Evolutionary conservation across 169 alveolate genomes (phyloP).

Genomic region (Theileria equi): DNA sequence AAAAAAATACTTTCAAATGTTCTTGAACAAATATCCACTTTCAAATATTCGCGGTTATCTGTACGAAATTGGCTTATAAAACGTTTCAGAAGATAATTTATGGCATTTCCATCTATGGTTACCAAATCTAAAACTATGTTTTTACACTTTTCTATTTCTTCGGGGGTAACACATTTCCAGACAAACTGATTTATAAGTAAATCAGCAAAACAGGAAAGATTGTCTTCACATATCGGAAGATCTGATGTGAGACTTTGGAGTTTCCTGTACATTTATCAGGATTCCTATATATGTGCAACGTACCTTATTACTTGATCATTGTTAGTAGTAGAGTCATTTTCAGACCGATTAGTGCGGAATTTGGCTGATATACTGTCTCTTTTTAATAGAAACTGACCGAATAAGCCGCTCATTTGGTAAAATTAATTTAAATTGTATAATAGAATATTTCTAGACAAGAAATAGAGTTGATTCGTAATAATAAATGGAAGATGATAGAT

Average conservation of each 20-base stretch:
- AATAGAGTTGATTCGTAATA: no score
- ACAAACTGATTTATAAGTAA: conserved; percentile 29
- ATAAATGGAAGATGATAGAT: no score
- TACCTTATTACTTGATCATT: conserved; percentile 10
- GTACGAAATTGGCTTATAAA: conserved; percentile 27
- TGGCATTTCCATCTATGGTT: conserved; percentile 13
- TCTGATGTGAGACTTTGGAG: conserved; percentile 1
- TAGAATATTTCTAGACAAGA: no score
- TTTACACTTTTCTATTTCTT: conserved; percentile 25
- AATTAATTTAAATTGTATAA: no score
- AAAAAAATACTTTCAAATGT: conserved; percentile 23
- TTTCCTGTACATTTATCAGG: conserved; percentile 11
- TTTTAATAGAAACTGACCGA: no score
- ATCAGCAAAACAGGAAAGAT: neutral
- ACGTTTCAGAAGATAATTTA: conserved; percentile 6
- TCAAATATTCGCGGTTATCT: neutral
- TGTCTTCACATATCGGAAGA: conserved; percentile 7
- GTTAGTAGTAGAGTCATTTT: no score
- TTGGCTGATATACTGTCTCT: no score
- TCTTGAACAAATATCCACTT: conserved; percentile 29
- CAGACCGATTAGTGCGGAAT: no score
- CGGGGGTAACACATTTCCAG: conserved; percentile 22
- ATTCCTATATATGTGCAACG: no score
- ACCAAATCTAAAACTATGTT: conserved; percentile 42
- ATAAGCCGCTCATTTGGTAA: no score